Percentiles rank a stretch among this genome's conserved stretches.
Conservation (phyloP, 257 asterid genomes). For the Schizonepeta tenuifolia region DNA sequence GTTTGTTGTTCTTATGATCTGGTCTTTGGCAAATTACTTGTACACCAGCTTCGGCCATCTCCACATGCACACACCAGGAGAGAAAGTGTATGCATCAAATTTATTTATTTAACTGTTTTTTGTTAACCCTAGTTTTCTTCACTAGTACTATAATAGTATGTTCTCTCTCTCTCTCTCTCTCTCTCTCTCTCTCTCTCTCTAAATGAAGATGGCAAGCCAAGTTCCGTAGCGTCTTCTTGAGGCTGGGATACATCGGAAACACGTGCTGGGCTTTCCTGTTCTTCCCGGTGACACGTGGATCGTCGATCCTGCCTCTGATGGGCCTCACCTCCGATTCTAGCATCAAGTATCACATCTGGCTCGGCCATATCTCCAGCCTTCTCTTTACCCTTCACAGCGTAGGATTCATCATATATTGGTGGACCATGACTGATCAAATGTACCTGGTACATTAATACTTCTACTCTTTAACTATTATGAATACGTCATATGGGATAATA, state of each 20-base stretch:
- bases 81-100: constrained; percentile 42
- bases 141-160: too few species aligned
- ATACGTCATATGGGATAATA: too few species aligned
- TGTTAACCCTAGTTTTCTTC: too few species aligned
- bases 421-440: constrained; percentile 54
- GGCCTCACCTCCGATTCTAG: constrained; percentile 73
- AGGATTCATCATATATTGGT: constrained; percentile 61
- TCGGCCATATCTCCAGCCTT: constrained; percentile 51
- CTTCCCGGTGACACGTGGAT: constrained; percentile 69
- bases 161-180: too few species aligned
- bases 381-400: constrained; percentile 58
- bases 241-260: constrained; percentile 64
- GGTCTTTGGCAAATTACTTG: constrained; percentile 59
- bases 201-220: constrained; percentile 53
- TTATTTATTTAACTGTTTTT: too few species aligned
- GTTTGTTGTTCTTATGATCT: constrained; percentile 55
- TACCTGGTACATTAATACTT: constrained; percentile 35
- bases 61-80: constrained; percentile 50
- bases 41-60: constrained; percentile 46
- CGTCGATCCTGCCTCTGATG: constrained; percentile 60
- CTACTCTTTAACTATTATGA: too few species aligned
- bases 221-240: constrained; percentile 54
- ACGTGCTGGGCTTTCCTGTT: constrained; percentile 62
- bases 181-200: too few species aligned
- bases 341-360: constrained; percentile 79